Evolutionary conservation across 148 eudicot genomes (phyloP).

Genomic region (Camellia sinensis): DNA sequence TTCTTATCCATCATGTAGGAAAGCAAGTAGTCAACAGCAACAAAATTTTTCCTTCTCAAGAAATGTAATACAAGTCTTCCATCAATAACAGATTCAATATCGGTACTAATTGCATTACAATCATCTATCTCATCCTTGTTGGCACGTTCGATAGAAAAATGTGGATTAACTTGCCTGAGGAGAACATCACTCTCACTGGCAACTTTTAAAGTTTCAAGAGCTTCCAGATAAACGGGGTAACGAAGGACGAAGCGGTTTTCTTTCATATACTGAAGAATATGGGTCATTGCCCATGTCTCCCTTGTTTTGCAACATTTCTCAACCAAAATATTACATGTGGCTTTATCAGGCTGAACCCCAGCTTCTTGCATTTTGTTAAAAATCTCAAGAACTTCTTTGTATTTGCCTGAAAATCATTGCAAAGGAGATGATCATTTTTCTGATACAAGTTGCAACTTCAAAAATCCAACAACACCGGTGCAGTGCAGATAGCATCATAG

Average conservation of each 20-base stretch:
- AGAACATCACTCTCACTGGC: conserved; percentile 56
- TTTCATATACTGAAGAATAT: conserved; percentile 74
- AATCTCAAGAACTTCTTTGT: conserved; percentile 54
- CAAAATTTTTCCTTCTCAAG: conserved; percentile 45
- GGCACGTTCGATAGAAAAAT: conserved; percentile 33
- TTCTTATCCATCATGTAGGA: conserved; percentile 36
- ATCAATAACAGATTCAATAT: conserved; percentile 30
- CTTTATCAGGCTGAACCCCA: conserved; percentile 78
- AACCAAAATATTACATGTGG: conserved; percentile 77
- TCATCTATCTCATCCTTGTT: conserved; percentile 17
- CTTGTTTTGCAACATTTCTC: conserved; percentile 58
- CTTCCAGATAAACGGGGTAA: conserved; percentile 52
- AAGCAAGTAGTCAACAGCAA: conserved; percentile 51
- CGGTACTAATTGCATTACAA: conserved; percentile 10
- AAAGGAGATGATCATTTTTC: neutral
- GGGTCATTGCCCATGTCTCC: conserved; percentile 47
- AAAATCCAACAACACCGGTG: neutral
- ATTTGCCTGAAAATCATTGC: conserved; percentile 51
- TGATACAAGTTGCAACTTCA: neutral
- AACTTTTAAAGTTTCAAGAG: conserved; percentile 46
- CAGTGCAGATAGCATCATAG: neutral
- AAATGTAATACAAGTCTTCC: conserved; percentile 40
- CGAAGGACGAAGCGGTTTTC: conserved; percentile 68
- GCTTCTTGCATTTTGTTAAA: conserved; percentile 77
- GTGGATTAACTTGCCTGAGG: conserved; percentile 69